Base-by-base conservation (phyloP, 768 basidiomycete genomes). In the Chalciporus piperatus region DNA sequence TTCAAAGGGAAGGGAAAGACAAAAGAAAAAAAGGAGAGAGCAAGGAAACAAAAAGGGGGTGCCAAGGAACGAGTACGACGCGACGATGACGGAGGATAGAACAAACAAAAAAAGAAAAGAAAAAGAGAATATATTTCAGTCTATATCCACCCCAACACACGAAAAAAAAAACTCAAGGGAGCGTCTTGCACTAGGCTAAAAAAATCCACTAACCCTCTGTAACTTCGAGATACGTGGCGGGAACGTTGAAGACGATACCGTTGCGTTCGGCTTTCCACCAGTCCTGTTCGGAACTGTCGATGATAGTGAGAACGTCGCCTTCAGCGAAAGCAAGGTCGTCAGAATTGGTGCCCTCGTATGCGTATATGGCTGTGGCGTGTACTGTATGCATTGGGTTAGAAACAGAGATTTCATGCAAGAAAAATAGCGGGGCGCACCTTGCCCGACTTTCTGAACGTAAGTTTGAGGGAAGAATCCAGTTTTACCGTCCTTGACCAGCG, bases 231-330 rank as follows among this genome's bases (percentile, higher is more conserved):
- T 98, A 98, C 17, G 85, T 83, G 22, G 94, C 92, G 47, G 97
- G 97, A 4, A 94, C 93, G 63, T 94, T 84, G 72, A 88, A 90
- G 47, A 97, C 84, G 54, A 85, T 70, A 19, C 96, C 96, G 43
- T 80, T 83, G 62, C 81, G 80, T 72, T 98, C 95, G 35, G 87
- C 88, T 74, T 95, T 98, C 92, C 92, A 98, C 97, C 97, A 98
- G 61, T 91, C 89, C 47, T 74, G 77, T 59, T 98, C 97, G 48
- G 79, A 79, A 42, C 71, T 80, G 64, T 99, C 97, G 51, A 98
- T 79, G 56, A 99, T 83, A 8, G 76, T 75, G 35, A 98, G 71
- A 30, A 71, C 66, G 50, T 96, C 90, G 52, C 90, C 93, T 70
- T 92, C 92, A 7, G 71, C 71, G 65, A 98, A 91, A 1, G 89